Conservation (phyloP, 345 rosid species). For the Draba incana region DNA sequence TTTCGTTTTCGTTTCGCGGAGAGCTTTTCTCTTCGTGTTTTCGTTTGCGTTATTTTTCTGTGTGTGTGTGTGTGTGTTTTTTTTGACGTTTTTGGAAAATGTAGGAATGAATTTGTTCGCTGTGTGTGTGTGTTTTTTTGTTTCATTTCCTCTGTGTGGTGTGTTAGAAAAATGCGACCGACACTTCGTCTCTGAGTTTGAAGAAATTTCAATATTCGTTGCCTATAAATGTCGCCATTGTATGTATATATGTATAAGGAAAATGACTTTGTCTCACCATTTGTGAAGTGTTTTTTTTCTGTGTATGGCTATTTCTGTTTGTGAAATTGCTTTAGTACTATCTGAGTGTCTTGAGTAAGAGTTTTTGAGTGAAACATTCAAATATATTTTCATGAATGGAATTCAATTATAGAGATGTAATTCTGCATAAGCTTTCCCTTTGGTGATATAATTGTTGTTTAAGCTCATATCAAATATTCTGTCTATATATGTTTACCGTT, state of each 20-base stretch:
- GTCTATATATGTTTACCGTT: background rate
- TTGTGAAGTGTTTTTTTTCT: background rate
- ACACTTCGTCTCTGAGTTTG: conserved; percentile 1
- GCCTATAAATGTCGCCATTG: conserved; percentile 6
- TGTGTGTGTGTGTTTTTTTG: background rate
- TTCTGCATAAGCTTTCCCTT: background rate
- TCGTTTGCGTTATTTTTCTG: conserved; percentile 6
- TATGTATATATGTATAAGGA: background rate
- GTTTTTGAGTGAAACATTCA: background rate
- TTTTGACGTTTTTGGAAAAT: conserved; percentile 36
- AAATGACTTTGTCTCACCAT: conserved; percentile 3
- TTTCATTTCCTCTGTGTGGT: conserved; percentile 2
- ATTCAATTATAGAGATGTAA: background rate
- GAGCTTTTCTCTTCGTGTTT: background rate
- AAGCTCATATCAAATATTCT: background rate
- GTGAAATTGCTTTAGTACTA: background rate
- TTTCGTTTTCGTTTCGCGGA: conserved; percentile 1
- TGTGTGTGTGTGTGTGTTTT: background rate
- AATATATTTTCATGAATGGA: background rate
- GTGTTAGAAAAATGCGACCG: conserved; percentile 12
- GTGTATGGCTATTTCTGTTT: background rate
- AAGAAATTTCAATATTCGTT: background rate
- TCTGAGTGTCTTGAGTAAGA: background rate
- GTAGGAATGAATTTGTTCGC: background rate
- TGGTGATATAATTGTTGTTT: background rate